These are phyloP conservation scores for peach (Prunus persica) DNA, from an alignment of 306 rosid species.

Conservation along the genomic window DNA sequence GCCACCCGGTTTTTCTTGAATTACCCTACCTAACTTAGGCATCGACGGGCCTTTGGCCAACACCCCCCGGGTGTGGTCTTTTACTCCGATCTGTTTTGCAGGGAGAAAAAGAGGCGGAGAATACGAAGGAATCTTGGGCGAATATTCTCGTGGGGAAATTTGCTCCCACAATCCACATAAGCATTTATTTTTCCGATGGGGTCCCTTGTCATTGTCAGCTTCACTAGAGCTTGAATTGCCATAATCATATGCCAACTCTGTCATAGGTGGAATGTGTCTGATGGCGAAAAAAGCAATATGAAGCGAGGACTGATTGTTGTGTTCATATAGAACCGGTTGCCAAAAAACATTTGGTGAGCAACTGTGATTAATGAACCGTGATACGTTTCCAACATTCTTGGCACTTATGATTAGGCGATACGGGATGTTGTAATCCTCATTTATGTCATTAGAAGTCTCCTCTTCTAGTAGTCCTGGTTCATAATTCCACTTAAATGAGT, in stretches of 20 bases:
- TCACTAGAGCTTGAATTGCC: slow-evolving; percentile 34
- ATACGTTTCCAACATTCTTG: slow-evolving; percentile 54
- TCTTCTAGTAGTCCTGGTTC: slow-evolving; percentile 50
- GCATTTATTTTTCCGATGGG: slow-evolving; percentile 45
- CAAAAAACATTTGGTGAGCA: slow-evolving; percentile 72
- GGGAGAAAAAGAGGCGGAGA: too few species aligned
- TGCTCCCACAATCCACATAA: slow-evolving; percentile 28
- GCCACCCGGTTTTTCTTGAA: not conserved
- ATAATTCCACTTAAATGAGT: slow-evolving; percentile 52
- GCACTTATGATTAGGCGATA: slow-evolving; percentile 57
- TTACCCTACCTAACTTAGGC: too few species aligned
- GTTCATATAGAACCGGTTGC: slow-evolving; percentile 58
- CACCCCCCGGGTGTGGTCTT: too few species aligned
- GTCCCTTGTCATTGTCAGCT: slow-evolving; percentile 18
- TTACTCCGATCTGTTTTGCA: too few species aligned
- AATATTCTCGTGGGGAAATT: too few species aligned
- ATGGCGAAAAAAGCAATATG: slow-evolving; percentile 61
- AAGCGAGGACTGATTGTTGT: slow-evolving; percentile 42
- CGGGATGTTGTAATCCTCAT: slow-evolving; percentile 42
- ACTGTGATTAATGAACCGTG: slow-evolving; percentile 68
- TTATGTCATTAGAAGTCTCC: slow-evolving; percentile 27
- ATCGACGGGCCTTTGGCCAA: too few species aligned
- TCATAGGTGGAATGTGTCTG: slow-evolving; percentile 61
- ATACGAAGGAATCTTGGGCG: too few species aligned
- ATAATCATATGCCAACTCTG: slow-evolving; percentile 67